These are phyloP conservation scores for Penicillium palitans DNA, from an alignment of 2,329 filamentous ascomycete species.

Conservation along the genomic window DNA sequence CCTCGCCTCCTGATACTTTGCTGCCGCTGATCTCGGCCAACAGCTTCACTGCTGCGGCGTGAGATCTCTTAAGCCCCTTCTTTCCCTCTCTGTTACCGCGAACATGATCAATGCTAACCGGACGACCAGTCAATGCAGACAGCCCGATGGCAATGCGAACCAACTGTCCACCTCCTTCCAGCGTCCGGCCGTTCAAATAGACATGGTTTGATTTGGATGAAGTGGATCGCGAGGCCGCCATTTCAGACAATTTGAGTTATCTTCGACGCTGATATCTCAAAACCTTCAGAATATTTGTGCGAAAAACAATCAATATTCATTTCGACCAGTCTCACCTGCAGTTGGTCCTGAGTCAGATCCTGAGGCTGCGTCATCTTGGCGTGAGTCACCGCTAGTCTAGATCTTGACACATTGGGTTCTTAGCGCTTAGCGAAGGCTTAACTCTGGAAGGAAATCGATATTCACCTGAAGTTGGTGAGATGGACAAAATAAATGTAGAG, in stretches of 20 bases:
- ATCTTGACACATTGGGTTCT: too few species aligned
- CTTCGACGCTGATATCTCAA: not conserved
- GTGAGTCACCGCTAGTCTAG: conserved; percentile 1
- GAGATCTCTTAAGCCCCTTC: conserved; percentile 59
- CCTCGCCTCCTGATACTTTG: conserved; percentile 33
- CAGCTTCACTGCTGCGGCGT: conserved; percentile 57
- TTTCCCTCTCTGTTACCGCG: conserved; percentile 53
- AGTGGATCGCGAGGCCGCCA: not conserved
- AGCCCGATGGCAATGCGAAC: conserved; percentile 58
- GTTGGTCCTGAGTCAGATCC: not conserved
- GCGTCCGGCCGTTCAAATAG: conserved; percentile 55
- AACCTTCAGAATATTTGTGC: not conserved
- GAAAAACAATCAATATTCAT: not conserved
- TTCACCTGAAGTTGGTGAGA: not conserved
- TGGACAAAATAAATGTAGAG: not conserved
- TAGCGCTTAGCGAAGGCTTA: not conserved
- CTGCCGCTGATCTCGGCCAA: conserved; percentile 54
- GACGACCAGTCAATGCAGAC: conserved; percentile 53
- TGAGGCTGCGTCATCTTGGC: conserved; percentile 3
- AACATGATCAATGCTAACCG: conserved; percentile 55
- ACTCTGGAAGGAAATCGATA: too few species aligned
- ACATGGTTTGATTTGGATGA: conserved; percentile 21
- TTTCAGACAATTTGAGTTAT: not conserved
- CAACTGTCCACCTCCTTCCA: conserved; percentile 64
- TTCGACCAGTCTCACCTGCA: not conserved